Evolutionary conservation across 352 stramenopile genomes (phyloP).

Genomic region (Globisporangium megalacanthum): DNA sequence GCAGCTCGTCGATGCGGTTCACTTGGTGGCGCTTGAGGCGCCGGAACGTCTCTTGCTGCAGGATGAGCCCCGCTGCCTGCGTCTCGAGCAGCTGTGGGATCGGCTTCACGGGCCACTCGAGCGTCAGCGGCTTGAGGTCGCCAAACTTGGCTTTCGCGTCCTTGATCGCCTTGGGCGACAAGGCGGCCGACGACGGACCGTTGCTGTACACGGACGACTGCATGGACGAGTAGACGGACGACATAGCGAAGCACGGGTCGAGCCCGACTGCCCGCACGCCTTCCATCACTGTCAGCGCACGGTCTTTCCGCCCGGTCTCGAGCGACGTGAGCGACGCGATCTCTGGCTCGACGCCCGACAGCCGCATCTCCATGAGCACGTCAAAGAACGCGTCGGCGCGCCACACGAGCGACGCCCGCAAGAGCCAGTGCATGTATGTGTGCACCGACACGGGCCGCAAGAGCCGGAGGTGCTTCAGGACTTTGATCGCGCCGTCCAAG

Average conservation of each 20-base stretch:
- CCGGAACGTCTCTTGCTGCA: slow-evolving; percentile 85
- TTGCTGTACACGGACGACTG: slow-evolving; percentile 68
- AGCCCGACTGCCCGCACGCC: slow-evolving; percentile 75
- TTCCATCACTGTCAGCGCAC: slow-evolving; percentile 84
- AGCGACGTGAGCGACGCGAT: slow-evolving; percentile 83
- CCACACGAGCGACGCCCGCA: slow-evolving; percentile 75
- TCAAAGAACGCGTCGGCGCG: slow-evolving; percentile 80
- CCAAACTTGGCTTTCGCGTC: slow-evolving; percentile 57
- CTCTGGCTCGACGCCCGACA: slow-evolving; percentile 71
- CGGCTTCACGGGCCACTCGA: slow-evolving; percentile 71
- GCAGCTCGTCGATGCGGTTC: slow-evolving; percentile 71
- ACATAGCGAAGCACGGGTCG: slow-evolving; percentile 85
- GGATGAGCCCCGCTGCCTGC: slow-evolving; percentile 65
- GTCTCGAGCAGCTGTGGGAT: slow-evolving; percentile 82
- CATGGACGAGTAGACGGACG: slow-evolving; percentile 79
- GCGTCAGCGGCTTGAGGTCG: slow-evolving; percentile 35
- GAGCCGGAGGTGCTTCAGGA: slow-evolving; percentile 72
- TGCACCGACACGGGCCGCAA: slow-evolving; percentile 55
- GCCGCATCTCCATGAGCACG: slow-evolving; percentile 82
- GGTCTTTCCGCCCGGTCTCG: slow-evolving; percentile 78
- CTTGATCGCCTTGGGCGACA: slow-evolving; percentile 44
- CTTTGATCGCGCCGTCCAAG: slow-evolving; percentile 67
- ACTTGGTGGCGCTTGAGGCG: slow-evolving; percentile 77
- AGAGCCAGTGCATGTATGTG: slow-evolving; percentile 84
- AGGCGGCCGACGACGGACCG: slow-evolving; percentile 38